Evolutionary conservation across 495 filamentous ascomycete genomes (phyloP), one percentile per base, ranked within the genome.

Genomic region (Daldinia vernicosa): DNA sequence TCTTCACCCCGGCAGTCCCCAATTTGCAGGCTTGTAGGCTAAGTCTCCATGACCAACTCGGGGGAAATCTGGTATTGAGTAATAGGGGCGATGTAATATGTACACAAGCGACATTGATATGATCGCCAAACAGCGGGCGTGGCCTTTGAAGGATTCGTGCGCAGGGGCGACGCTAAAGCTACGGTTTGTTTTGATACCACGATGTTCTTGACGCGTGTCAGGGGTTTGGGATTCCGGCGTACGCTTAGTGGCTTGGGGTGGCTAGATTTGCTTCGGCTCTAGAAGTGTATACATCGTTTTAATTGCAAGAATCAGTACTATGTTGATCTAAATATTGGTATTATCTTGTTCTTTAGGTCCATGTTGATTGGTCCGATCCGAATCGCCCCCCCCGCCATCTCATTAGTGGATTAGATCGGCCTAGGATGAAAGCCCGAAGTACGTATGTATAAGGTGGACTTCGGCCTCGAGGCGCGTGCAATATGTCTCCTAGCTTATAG

Each of bases 11-110:
- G 61, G 68, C 26, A 75, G 73, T 24, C 75, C 75, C 11, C 74
- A 75, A 54, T 77, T 77, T 50, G 75, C 74, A 30, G 75, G 75
- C 27, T 58, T 77, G 63, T 77, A 70, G 35, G 12, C 43, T 14
- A 33, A 28, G 28, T 15, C 51, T 30, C 51, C 24, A 39, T 1
- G 45, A 14, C 7, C 22, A 32, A 28, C 8, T 4, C 8, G 12
- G 40, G 26, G 11, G 33, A 14, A 22, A 6, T 1, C 35, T 4
- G 50, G 39, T 30, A 39, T 61, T 51, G 39, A 55, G 40, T 30
- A 55, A 14, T 22, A 26, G n/a, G 32, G 33, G 50, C 35, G 37
- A 47, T 60, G 57, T 66, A 71, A 66, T 66, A 66, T 61, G 39
- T 65, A 51, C 28, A 62, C 35, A 59, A 32, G 60, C 33, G 19